A percentile compares a stretch with the other conserved stretches of the same genome.
Conservation (phyloP, 257 asterid genomes). For the Avicennia marina region DNA sequence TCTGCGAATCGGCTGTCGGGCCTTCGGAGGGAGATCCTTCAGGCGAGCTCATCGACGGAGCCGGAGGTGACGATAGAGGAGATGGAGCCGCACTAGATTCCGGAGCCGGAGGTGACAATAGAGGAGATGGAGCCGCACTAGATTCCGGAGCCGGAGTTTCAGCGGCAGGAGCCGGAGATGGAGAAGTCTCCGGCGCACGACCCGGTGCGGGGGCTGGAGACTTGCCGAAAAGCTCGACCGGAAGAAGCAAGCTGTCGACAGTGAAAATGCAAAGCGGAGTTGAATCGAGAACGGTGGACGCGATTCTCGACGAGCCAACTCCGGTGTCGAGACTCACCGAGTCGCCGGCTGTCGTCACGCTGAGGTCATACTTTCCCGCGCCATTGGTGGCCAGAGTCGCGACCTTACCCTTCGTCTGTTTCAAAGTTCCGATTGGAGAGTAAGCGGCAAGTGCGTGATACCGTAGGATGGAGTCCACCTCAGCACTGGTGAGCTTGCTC, state of each 20-base stretch:
- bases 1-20: slow-evolving; percentile 65
- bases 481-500: slow-evolving; percentile 60
- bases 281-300: slow-evolving; percentile 77
- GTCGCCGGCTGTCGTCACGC: slow-evolving; percentile 64
- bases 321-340: slow-evolving; percentile 80
- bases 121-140: slow-evolving; percentile 48
- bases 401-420: slow-evolving; percentile 42
- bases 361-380: slow-evolving; percentile 65
- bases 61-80: slow-evolving; percentile 66
- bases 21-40: slow-evolving; percentile 55
- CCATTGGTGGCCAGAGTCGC: slow-evolving; percentile 82
- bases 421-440: slow-evolving; percentile 70
- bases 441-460: slow-evolving; percentile 79
- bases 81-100: slow-evolving; percentile 50
- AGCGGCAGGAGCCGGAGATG: slow-evolving; percentile 56
- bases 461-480: slow-evolving; percentile 61
- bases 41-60: slow-evolving; percentile 65
- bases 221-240: slow-evolving; percentile 73
- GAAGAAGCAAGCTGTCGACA: slow-evolving; percentile 77
- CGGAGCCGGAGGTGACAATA: slow-evolving; percentile 68
- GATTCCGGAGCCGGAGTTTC: slow-evolving; percentile 52
- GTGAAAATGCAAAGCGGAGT: slow-evolving; percentile 88
- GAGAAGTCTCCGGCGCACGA: slow-evolving; percentile 71
- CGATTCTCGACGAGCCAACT: slow-evolving; percentile 75
- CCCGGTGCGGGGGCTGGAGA: slow-evolving; percentile 90